Evolutionary conservation across 495 filamentous ascomycete genomes (phyloP).

Genomic region (Pseudomonodictys pantanalensis): DNA sequence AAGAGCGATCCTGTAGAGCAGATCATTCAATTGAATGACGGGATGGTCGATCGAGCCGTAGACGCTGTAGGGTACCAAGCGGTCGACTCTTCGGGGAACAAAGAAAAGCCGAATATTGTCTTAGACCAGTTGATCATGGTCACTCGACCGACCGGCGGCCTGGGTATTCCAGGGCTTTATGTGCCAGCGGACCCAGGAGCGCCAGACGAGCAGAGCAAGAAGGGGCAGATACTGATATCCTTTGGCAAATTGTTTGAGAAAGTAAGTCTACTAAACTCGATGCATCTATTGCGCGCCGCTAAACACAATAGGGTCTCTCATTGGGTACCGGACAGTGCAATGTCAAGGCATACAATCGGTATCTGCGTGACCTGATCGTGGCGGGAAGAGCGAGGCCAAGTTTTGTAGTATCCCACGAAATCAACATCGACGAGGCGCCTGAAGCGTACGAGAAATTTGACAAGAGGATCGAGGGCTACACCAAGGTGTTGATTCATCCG

Average conservation of each 20-base stretch:
- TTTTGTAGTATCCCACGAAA: slow-evolving; percentile 57
- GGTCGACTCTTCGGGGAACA: background rate
- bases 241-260: slow-evolving; percentile 57
- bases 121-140: background rate
- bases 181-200: slow-evolving; percentile 36
- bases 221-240: slow-evolving; percentile 53
- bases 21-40: slow-evolving; percentile 43
- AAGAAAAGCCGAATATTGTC: slow-evolving; percentile 11
- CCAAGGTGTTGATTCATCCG: slow-evolving; percentile 42
- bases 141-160: background rate
- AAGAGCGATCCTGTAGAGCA: slow-evolving; percentile 41
- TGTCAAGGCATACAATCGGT: slow-evolving; percentile 58
- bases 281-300: background rate
- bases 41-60: slow-evolving; percentile 48
- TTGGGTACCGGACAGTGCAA: slow-evolving; percentile 58
- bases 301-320: slow-evolving; percentile 42
- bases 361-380: slow-evolving; percentile 58
- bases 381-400: slow-evolving; percentile 55
- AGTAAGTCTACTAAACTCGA: background rate
- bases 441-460: slow-evolving; percentile 70
- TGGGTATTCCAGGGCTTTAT: background rate
- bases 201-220: slow-evolving; percentile 29
- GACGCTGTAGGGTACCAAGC: background rate
- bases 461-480: slow-evolving; percentile 57
- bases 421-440: slow-evolving; percentile 54